Evolutionary conservation across 202 grass and related monocot genomes (phyloP).

Genomic region (Zizania palustris): DNA sequence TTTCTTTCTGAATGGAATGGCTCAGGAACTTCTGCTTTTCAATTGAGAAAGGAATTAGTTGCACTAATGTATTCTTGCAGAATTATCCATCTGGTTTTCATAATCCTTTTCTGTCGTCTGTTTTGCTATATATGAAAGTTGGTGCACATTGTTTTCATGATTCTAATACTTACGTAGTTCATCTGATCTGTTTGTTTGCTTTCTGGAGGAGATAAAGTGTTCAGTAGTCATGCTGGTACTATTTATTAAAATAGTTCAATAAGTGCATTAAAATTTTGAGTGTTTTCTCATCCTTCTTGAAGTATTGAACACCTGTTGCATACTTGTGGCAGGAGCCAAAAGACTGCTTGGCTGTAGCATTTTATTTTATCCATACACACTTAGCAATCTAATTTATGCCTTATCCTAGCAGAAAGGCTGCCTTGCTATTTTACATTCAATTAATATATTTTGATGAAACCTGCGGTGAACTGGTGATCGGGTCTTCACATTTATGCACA

Average conservation of each 20-base stretch:
- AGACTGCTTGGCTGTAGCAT: not conserved
- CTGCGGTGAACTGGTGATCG: not conserved
- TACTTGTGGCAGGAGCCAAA: not conserved
- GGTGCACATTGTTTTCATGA: not conserved
- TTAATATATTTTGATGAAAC: not conserved
- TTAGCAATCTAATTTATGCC: not conserved
- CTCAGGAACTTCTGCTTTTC: not conserved
- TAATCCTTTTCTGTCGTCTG: not conserved
- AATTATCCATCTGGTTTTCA: not conserved
- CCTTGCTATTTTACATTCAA: not conserved
- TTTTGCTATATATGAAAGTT: not conserved
- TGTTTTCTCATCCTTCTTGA: not conserved
- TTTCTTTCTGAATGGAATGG: not conserved
- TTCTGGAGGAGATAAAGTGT: conserved; percentile 12
- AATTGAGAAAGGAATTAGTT: not conserved
- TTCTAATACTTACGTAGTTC: not conserved
- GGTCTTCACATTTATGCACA: not conserved
- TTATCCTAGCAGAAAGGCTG: not conserved
- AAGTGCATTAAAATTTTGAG: conserved; percentile 21
- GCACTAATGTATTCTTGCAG: not conserved
- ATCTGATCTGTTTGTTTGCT: not conserved
- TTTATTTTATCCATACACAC: not conserved
- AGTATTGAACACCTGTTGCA: not conserved
- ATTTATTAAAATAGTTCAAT: not conserved
- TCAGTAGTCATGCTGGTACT: not conserved